Conservation (phyloP, 371 early-diverging fungal species). For the Mortierella sp. region DNA sequence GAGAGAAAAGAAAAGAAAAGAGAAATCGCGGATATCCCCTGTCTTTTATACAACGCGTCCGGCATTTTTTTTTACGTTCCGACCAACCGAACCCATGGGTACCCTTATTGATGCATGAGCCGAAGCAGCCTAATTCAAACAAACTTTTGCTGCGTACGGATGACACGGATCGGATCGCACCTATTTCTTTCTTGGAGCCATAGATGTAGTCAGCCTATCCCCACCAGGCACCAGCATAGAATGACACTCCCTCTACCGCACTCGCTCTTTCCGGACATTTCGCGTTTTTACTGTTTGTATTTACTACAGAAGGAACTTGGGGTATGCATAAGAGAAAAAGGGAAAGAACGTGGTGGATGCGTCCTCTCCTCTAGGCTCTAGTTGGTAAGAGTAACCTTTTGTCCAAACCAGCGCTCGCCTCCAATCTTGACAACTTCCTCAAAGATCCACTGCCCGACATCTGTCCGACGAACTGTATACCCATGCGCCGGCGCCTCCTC, state of each 20-base stretch:
- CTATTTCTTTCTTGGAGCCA: not conserved
- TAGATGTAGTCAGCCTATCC: too few species aligned
- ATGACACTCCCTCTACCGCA: too few species aligned
- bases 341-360: too few species aligned
- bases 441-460: constrained; percentile 21
- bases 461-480: not conserved
- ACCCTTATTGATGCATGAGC: not conserved
- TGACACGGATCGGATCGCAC: not conserved
- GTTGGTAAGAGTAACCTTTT: constrained; percentile 16
- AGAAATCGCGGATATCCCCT: not conserved
- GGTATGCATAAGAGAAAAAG: too few species aligned
- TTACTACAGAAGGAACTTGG: too few species aligned
- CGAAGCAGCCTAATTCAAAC: not conserved
- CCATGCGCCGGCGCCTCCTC: constrained; percentile 9
- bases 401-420: not conserved
- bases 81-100: not conserved
- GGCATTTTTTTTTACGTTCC: not conserved
- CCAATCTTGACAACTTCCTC: not conserved
- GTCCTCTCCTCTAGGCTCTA: not conserved
- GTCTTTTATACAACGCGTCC: not conserved
- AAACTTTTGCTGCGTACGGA: not conserved
- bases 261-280: too few species aligned
- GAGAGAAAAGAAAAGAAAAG: not conserved
- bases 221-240: too few species aligned
- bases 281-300: too few species aligned